Percentiles rank a stretch among this genome's conserved stretches.
These are phyloP conservation scores for Corylus americana DNA, from an alignment of 306 rosid genomes.

Conservation along the genomic window DNA sequence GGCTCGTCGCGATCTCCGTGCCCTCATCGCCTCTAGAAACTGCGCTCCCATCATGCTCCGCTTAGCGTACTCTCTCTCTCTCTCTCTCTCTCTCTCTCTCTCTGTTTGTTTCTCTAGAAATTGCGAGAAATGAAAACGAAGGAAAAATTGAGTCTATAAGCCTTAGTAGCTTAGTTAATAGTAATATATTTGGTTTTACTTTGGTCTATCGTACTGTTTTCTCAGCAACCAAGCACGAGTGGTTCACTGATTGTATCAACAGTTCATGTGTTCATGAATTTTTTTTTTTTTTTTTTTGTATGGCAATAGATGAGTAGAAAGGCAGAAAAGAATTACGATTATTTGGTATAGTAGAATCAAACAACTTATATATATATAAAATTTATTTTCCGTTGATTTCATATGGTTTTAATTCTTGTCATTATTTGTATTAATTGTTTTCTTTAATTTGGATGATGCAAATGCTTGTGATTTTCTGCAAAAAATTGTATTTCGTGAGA, in stretches of 20 bases:
- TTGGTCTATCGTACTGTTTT: background rate
- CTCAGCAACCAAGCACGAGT: background rate
- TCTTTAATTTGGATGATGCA: background rate
- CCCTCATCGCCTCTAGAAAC: slow-evolving; percentile 74
- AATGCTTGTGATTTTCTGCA: background rate
- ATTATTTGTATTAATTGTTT: background rate
- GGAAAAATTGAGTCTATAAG: background rate
- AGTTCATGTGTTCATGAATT: background rate
- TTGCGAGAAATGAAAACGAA: background rate
- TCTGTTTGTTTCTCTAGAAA: slow-evolving; percentile 7
- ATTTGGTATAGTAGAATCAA: background rate
- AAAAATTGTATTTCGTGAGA: background rate
- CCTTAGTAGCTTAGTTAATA: slow-evolving; percentile 4
- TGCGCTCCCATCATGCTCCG: slow-evolving; percentile 98
- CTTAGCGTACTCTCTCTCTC: slow-evolving; percentile 55
- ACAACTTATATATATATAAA: background rate
- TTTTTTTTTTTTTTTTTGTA: background rate
- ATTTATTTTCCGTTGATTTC: background rate
- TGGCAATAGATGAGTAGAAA: background rate
- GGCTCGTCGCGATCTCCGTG: slow-evolving; percentile 92
- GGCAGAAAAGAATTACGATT: background rate
- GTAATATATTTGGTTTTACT: background rate
- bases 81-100: slow-evolving; percentile 17
- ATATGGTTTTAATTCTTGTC: background rate
- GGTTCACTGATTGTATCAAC: background rate